A percentile compares a stretch with the other conserved stretches of the same genome.
These are phyloP conservation scores for Cercis canadensis DNA, from an alignment of 306 rosid species.

Conservation along the genomic window DNA sequence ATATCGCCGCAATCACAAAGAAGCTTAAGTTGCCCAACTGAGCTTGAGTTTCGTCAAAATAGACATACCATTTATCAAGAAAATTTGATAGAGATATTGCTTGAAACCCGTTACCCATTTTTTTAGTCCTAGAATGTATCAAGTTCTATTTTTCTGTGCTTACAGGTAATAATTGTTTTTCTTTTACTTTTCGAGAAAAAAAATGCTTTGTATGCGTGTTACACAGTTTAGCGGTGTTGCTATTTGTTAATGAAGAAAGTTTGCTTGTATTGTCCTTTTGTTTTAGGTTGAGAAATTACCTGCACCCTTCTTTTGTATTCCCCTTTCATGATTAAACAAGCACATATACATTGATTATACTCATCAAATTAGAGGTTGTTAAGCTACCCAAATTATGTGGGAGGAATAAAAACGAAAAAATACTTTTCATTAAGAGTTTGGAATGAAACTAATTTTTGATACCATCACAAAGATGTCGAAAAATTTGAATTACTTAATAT, in stretches of 20 bases:
- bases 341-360: not conserved
- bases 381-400: too few relatives aligned
- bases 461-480: too few relatives aligned
- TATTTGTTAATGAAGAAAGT: slow-evolving; percentile 49
- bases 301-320: slow-evolving; percentile 23
- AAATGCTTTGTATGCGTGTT: slow-evolving; percentile 57
- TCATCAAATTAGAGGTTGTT: too few relatives aligned
- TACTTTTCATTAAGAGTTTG: too few relatives aligned
- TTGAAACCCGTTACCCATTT: slow-evolving; percentile 53
- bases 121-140: slow-evolving; percentile 43
- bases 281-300: slow-evolving; percentile 25
- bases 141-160: slow-evolving; percentile 47
- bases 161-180: slow-evolving; percentile 51
- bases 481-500: too few relatives aligned
- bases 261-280: slow-evolving; percentile 33
- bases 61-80: slow-evolving; percentile 32
- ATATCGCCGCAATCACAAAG: slow-evolving; percentile 85
- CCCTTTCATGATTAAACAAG: slow-evolving; percentile 25
- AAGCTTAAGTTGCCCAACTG: slow-evolving; percentile 77
- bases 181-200: slow-evolving; percentile 5
- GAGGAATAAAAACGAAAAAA: too few relatives aligned
- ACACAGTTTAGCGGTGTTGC: slow-evolving; percentile 42
- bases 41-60: slow-evolving; percentile 2
- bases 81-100: slow-evolving; percentile 35
- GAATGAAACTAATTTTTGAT: too few relatives aligned